These are phyloP conservation scores for Meripilus lineatus DNA, from an alignment of 1,284 basidiomycete genomes.

Conservation along the genomic window DNA sequence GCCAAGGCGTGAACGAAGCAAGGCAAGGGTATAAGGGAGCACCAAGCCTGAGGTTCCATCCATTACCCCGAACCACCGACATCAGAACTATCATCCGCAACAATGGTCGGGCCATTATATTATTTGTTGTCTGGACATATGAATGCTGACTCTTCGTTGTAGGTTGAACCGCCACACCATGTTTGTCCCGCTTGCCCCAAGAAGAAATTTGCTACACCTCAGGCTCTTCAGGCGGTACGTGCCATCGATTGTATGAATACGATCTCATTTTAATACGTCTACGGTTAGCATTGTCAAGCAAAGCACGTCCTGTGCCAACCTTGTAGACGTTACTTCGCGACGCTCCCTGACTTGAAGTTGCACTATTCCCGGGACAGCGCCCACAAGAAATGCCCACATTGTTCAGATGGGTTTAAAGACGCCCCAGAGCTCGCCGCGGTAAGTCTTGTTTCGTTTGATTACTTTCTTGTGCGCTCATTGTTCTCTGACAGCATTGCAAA, in stretches of 20 bases:
- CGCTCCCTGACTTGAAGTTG: neutral
- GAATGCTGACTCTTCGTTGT: neutral
- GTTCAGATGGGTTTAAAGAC: neutral
- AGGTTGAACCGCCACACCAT: neutral
- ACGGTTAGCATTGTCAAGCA: neutral
- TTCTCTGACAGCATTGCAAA: neutral
- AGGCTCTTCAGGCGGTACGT: neutral
- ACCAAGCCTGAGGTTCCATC: neutral
- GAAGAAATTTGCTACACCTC: neutral
- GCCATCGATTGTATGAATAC: neutral
- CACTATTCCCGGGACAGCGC: neutral
- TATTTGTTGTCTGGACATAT: too few relatives aligned
- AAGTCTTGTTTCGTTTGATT: neutral
- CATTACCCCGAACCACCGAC: neutral
- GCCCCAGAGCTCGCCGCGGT: neutral
- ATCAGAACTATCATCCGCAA: neutral
- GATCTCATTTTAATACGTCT: neutral
- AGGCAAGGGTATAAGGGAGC: neutral
- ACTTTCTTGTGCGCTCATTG: neutral
- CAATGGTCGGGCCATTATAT: too few relatives aligned
- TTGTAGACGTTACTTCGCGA: neutral
- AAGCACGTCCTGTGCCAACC: neutral
- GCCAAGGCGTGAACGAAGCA: neutral
- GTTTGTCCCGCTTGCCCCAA: neutral
- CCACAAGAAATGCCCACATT: neutral